A percentile compares a stretch with the other conserved stretches of the same genome.
Conservation (phyloP, 164 flowering plant species). For the Saururus chinensis region DNA sequence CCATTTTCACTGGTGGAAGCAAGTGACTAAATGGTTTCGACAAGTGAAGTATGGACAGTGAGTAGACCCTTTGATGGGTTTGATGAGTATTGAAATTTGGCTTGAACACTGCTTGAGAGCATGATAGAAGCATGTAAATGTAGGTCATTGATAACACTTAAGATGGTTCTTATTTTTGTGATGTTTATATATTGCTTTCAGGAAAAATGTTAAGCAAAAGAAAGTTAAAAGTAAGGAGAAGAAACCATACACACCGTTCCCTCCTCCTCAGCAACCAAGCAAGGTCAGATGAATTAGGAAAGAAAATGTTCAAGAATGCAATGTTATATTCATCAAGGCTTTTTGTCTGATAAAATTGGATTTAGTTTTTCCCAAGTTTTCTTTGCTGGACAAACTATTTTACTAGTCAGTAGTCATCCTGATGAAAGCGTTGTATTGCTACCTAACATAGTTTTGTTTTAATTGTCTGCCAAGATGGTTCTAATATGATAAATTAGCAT, state of each 20-base stretch:
- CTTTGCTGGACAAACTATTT: too few relatives aligned
- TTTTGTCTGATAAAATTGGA: background rate
- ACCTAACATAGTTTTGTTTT: too few relatives aligned
- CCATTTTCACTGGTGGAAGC: background rate
- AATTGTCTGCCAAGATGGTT: too few relatives aligned
- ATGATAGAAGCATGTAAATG: too few relatives aligned
- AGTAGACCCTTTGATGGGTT: background rate
- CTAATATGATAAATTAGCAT: too few relatives aligned
- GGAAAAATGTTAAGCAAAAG: slow-evolving; percentile 88
- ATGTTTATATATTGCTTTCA: slow-evolving; percentile 15
- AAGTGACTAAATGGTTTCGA: background rate
- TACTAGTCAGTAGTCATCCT: too few relatives aligned
- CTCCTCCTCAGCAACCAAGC: slow-evolving; percentile 91
- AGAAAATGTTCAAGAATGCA: background rate
- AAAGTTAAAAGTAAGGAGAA: slow-evolving; percentile 73
- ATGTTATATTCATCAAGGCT: background rate
- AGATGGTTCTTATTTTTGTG: background rate
- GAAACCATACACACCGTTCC: slow-evolving; percentile 93
- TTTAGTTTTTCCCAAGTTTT: too few relatives aligned
- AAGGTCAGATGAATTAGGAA: slow-evolving; percentile 34
- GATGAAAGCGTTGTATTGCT: too few relatives aligned
- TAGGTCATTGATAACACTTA: too few relatives aligned
- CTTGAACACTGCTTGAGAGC: background rate
- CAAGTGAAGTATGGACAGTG: background rate
- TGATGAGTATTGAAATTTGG: background rate